phyloP scores from a whole-genome alignment of 768 basidiomycete genomes.

The Leccinum disarticulatum region DNA sequence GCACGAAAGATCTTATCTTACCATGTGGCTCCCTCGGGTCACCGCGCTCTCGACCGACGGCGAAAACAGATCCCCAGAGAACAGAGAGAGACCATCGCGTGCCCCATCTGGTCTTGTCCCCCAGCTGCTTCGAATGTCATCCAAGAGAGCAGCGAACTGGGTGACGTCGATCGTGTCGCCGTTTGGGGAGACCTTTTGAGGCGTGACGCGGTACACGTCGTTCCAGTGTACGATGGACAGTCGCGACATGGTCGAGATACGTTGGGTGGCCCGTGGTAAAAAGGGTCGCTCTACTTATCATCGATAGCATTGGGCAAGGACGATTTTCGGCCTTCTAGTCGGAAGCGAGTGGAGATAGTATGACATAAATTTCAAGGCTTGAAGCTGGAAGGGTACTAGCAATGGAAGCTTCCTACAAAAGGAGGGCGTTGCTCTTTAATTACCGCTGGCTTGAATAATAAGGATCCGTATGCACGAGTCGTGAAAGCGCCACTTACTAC shows the following conservation, averaged over 20 bases:
- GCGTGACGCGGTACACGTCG: constrained; percentile 79
- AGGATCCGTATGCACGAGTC: no score
- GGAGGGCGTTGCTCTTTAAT: background rate
- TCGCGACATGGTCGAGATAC: constrained; percentile 32
- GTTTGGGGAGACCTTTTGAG: constrained; percentile 61
- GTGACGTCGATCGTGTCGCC: constrained; percentile 78
- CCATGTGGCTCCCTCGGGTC: constrained; percentile 91
- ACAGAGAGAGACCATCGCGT: constrained; percentile 75
- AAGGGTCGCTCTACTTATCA: constrained; percentile 3
- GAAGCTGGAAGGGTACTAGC: no score
- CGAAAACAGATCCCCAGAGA: constrained; percentile 88
- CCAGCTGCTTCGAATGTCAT: constrained; percentile 64
- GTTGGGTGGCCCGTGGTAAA: background rate
- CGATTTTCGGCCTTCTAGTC: background rate
- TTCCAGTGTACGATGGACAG: constrained; percentile 68
- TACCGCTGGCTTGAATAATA: background rate
- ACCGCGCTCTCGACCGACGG: constrained; percentile 86
- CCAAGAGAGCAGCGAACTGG: constrained; percentile 75
- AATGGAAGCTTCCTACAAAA: background rate
- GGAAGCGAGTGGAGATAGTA: background rate
- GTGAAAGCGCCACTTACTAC: no score
- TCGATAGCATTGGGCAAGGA: background rate
- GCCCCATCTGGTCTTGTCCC: constrained; percentile 43
- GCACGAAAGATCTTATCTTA: constrained; percentile 29
- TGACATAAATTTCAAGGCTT: background rate